Evolutionary conservation across 495 filamentous ascomycete species (phyloP), one percentile per base, ranked within the genome.

Genomic region (Arthonia radiata): DNA sequence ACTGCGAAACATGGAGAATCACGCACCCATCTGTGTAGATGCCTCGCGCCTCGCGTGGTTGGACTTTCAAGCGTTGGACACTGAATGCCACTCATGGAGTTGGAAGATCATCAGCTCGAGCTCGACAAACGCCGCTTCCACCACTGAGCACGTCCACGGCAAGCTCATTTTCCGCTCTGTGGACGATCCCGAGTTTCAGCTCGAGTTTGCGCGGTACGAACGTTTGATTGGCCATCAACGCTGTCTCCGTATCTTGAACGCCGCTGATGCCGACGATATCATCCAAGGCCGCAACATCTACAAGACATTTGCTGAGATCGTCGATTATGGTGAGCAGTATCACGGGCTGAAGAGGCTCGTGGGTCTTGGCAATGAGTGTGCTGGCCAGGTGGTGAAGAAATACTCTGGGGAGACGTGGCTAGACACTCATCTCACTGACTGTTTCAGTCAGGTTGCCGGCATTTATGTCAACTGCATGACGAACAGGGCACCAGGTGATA

Each of bases 401-500:
- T 44, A 54, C 19, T 31, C 32, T 8, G 37, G 39, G 13, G 30
- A 51, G 24, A 39, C 53, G 4, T 52, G 48, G 50, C 41, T 49
- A 0, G 56, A 61, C 21, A 32, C 42, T 0, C 29, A 26, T 5
- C 37, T 61, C 3, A 26, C 33, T 2, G 52, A 58, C 19, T 35
- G 24, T 7, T 64, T 67, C 32, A 43, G 50, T 31, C 61, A 67
- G 31, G 50, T 63, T 1, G 59, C 36, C 13, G 56, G 59, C 0
- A 48, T 67, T 14, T 63, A 40, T 38, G 51, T 61, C 9, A 65
- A 61, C 30, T 53, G 47, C 26, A 59, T 65, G 57, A 59, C 55
- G 0, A 46, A 57, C 14, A 24, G 36, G 12, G 8, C 38, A 0
- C 26, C 40, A 0, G 35, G 21, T 1, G 53, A 62, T 4, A 56